These are phyloP conservation scores for Strobilomyces dryophilus DNA, from an alignment of 768 basidiomycete genomes.

Conservation along the genomic window DNA sequence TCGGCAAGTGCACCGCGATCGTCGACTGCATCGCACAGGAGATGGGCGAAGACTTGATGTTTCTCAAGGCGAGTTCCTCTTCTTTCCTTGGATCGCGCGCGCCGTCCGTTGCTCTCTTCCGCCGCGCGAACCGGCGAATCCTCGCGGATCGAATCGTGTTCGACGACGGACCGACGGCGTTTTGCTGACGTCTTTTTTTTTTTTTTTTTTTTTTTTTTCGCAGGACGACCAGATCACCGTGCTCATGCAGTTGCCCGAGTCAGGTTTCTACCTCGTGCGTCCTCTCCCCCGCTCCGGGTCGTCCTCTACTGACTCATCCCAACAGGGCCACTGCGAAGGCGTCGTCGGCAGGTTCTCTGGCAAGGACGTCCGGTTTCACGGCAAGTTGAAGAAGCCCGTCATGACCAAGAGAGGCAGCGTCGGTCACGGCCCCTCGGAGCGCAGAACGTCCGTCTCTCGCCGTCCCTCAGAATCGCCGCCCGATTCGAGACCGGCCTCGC, in stretches of 20 bases:
- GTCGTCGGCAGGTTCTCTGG: constrained; percentile 75
- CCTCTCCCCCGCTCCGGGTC: neutral
- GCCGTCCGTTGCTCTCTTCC: too few species aligned
- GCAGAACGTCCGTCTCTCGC: constrained; percentile 15
- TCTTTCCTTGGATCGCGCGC: neutral
- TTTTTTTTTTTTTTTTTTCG: neutral
- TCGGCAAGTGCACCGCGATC: constrained; percentile 71
- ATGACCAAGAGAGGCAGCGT: constrained; percentile 58
- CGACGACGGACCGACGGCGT: neutral
- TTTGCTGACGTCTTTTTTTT: constrained; percentile 9
- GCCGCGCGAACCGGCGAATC: too few species aligned
- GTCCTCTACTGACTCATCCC: too few species aligned
- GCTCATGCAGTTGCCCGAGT: constrained; percentile 62
- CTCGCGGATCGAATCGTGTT: too few species aligned
- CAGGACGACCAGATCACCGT: constrained; percentile 81
- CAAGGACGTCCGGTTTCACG: constrained; percentile 61
- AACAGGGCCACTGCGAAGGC: constrained; percentile 77
- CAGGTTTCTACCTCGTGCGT: constrained; percentile 62
- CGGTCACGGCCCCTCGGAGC: neutral
- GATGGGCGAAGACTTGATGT: constrained; percentile 74
- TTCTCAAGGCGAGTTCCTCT: constrained; percentile 56
- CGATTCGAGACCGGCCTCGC: constrained; percentile 15
- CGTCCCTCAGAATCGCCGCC: constrained; percentile 17
- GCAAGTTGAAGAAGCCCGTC: constrained; percentile 74
- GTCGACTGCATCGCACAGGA: constrained; percentile 74